Evolutionary conservation across 2,329 filamentous ascomycete genomes (phyloP), one percentile per base, ranked within the genome.

Genomic region (Fusarium temperatum): DNA sequence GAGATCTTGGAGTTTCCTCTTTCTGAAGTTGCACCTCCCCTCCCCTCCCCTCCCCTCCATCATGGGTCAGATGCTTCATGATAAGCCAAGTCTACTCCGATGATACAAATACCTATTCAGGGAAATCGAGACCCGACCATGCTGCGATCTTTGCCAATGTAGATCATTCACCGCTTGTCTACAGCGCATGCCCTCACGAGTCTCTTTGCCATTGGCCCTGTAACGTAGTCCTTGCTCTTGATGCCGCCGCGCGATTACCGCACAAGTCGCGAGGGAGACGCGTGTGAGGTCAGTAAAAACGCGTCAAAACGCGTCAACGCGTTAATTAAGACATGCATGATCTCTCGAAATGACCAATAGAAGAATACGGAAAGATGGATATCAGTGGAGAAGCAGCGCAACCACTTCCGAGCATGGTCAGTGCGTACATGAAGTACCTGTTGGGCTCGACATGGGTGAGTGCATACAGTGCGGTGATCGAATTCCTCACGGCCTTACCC

Each of bases 401-500:
- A 63, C 64, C 75, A 78, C 75, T 77, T 77, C 75, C 75, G 75
- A 47, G 28, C 10, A 12, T 77, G 75, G 66, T 64, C 72, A 50
- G 70, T 78, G 75, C 75, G 59, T 72, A 48, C 71, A 68, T 63
- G 36, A 72, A 74, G 66, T 74, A 60, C 71, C 70, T 74, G 62
- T 55, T 39, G 57, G 50, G 63, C 47, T 32, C 26, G 35, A 48
- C 59, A 57, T 61, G 71, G 57, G 51, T 24, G 55, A 20, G 20
- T 8, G 8, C 28, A 47, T 54, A 74, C 71, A 74, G 71, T 74
- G 67, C 41, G 42, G 28, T 28, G 5, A 7, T 17, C 6, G 1
- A 11, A 45, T 9, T 38, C 38, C 55, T 45, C 30, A 74, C 72
- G 28, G 62, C 13, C 38, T 36, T 66, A 38, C 38, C 42, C 38